phyloP scores from a whole-genome alignment of 208 protist genomes.

The Leishmania major region DNA sequence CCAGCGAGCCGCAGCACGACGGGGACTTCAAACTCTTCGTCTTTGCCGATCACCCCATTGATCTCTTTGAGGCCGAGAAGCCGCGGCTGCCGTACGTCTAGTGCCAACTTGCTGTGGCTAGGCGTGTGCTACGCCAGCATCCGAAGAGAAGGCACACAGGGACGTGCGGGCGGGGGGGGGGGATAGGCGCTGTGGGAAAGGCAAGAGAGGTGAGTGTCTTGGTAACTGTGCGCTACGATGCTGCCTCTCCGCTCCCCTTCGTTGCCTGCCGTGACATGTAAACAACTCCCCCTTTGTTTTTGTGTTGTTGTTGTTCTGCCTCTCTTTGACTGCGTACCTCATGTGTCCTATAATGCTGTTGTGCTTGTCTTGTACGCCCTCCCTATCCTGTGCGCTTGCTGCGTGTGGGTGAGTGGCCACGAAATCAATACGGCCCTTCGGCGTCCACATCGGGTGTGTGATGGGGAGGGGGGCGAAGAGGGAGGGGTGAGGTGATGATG shows the following conservation, averaged over 20 bases:
- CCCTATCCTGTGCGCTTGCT: background rate
- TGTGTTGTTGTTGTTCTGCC: background rate
- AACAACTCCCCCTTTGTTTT: background rate
- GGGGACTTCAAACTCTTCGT: slow-evolving; percentile 87
- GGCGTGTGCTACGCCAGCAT: background rate
- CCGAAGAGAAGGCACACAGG: background rate
- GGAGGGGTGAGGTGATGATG: background rate
- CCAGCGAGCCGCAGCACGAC: slow-evolving; percentile 66
- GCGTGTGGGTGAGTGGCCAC: background rate
- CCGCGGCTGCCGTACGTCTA: slow-evolving; percentile 66
- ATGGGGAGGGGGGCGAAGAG: background rate
- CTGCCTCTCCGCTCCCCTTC: background rate
- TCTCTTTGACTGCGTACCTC: background rate
- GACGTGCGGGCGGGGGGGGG: background rate
- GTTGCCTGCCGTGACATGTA: background rate
- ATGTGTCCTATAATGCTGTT: background rate
- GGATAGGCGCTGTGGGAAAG: background rate
- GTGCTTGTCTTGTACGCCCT: background rate
- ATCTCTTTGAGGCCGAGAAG: slow-evolving; percentile 62
- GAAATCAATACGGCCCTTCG: background rate
- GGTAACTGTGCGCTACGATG: background rate
- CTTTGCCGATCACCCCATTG: slow-evolving; percentile 74
- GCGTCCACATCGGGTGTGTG: background rate
- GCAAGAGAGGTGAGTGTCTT: background rate
- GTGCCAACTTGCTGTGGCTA: background rate